Percentiles rank a stretch among this genome's conserved stretches.
Evolutionary conservation across 306 rosid genomes (phyloP).

Genomic region (Neltuma alba): DNA sequence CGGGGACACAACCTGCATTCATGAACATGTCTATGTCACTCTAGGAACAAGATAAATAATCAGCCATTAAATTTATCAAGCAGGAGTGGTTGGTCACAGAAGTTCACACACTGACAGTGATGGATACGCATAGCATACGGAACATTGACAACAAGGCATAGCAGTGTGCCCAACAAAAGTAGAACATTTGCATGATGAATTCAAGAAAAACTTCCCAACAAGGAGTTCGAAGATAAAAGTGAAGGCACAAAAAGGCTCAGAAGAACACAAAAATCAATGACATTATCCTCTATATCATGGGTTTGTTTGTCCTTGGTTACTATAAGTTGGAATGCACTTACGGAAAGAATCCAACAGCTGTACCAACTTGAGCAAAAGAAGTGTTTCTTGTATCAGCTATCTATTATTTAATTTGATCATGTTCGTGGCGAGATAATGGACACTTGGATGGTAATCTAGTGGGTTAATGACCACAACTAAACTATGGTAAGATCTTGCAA

Average conservation of each 20-base stretch:
- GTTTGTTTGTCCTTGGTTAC: not conserved
- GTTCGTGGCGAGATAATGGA: not conserved
- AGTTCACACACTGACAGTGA: not conserved
- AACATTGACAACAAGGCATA: not conserved
- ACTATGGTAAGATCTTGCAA: not conserved
- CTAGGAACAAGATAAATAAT: slow-evolving; percentile 10
- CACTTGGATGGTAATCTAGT: not conserved
- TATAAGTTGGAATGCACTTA: not conserved
- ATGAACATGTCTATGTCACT: slow-evolving; percentile 26
- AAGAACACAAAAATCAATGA: not conserved
- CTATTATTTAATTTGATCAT: not conserved
- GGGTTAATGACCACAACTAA: not conserved
- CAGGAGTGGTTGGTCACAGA: not conserved
- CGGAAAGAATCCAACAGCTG: not conserved
- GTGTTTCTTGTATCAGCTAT: not conserved
- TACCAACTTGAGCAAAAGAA: not conserved
- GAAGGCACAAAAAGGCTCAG: not conserved
- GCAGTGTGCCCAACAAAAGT: not conserved
- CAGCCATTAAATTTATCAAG: slow-evolving; percentile 2
- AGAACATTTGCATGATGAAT: not conserved
- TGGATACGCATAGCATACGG: not conserved
- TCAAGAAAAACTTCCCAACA: not conserved
- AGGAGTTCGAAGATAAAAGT: not conserved
- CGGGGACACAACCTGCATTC: slow-evolving; percentile 85
- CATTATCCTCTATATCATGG: too few species aligned